Percentiles rank a stretch among this genome's conserved stretches.
phyloP scores from a whole-genome alignment of 768 basidiomycete genomes.

The Suillus subalutaceus region DNA sequence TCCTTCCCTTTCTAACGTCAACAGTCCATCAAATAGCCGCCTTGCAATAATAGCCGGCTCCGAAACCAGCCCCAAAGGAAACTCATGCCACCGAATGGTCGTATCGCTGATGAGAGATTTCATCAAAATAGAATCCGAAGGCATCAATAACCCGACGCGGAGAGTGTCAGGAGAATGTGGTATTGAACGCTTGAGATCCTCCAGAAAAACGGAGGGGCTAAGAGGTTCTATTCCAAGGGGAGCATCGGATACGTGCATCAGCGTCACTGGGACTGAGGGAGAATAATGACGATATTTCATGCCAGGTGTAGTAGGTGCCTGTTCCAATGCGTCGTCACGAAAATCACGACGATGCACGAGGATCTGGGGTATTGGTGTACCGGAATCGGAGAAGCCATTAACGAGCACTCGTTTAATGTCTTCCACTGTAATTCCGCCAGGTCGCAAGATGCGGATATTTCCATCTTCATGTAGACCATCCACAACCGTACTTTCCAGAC shows the following conservation, averaged over 20 bases:
- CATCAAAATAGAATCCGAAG: slow-evolving; percentile 55
- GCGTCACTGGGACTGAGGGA: slow-evolving; percentile 82
- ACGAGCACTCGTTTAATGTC: slow-evolving; percentile 68
- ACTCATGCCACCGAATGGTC: slow-evolving; percentile 58
- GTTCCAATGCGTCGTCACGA: slow-evolving; percentile 65
- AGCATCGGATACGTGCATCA: slow-evolving; percentile 56
- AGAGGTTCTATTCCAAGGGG: slow-evolving; percentile 37
- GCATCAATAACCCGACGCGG: slow-evolving; percentile 71
- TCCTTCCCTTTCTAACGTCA: slow-evolving; percentile 74
- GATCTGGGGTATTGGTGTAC: slow-evolving; percentile 51
- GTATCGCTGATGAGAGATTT: slow-evolving; percentile 30
- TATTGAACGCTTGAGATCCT: slow-evolving; percentile 40
- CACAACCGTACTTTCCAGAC: slow-evolving; percentile 94
- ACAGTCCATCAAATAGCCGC: slow-evolving; percentile 83
- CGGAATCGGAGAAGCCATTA: slow-evolving; percentile 38
- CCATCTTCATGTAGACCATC: slow-evolving; percentile 83
- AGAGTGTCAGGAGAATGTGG: slow-evolving; percentile 6
- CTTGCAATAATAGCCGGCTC: slow-evolving; percentile 75
- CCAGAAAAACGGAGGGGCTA: slow-evolving; percentile 41
- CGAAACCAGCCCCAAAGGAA: slow-evolving; percentile 49
- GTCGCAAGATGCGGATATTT: slow-evolving; percentile 78
- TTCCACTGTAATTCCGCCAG: slow-evolving; percentile 92
- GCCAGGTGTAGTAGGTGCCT: slow-evolving; percentile 90
- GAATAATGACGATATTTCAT: slow-evolving; percentile 99
- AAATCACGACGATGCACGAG: slow-evolving; percentile 84